Conservation (phyloP, 768 basidiomycete genomes). For the Cantharellus cinnabarinus region DNA sequence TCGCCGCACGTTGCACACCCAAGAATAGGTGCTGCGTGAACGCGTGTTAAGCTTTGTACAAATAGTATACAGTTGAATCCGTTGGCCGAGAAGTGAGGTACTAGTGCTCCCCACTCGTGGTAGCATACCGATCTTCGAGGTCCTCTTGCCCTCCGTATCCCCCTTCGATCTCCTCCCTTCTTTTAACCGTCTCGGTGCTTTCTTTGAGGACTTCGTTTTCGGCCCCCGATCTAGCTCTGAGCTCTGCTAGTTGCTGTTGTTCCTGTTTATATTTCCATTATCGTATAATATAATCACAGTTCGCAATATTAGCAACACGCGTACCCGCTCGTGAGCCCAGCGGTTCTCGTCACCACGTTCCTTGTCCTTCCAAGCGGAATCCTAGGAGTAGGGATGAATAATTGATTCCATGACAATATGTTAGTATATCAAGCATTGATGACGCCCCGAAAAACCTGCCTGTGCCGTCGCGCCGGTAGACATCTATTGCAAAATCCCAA, state of each 20-base stretch:
- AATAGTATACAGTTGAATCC: too few species aligned
- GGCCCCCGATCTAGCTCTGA: slow-evolving; percentile 1
- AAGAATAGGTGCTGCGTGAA: too few species aligned
- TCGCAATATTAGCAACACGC: not conserved
- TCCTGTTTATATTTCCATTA: not conserved
- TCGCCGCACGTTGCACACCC: not conserved
- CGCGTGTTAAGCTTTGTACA: too few species aligned
- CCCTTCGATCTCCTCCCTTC: slow-evolving; percentile 5
- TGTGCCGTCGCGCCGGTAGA: too few species aligned
- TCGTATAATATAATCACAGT: not conserved
- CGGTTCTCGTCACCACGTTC: slow-evolving; percentile 7
- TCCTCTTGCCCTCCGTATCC: slow-evolving; percentile 8
- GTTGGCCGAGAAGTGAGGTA: not conserved
- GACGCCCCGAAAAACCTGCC: too few species aligned
- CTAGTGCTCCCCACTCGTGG: slow-evolving; percentile 7
- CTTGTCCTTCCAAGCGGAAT: slow-evolving; percentile 4
- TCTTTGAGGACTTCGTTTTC: not conserved
- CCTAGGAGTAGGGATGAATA: not conserved
- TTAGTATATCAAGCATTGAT: too few species aligned
- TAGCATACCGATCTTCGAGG: slow-evolving; percentile 8
- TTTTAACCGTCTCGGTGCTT: not conserved
- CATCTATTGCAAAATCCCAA: too few species aligned
- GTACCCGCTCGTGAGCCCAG: slow-evolving; percentile 3
- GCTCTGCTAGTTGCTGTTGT: slow-evolving; percentile 5
- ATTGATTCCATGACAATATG: too few species aligned